Percentiles rank a stretch among this genome's conserved stretches.
phyloP scores from a whole-genome alignment of 352 stramenopile genomes.

The Phytophthora multivora region DNA sequence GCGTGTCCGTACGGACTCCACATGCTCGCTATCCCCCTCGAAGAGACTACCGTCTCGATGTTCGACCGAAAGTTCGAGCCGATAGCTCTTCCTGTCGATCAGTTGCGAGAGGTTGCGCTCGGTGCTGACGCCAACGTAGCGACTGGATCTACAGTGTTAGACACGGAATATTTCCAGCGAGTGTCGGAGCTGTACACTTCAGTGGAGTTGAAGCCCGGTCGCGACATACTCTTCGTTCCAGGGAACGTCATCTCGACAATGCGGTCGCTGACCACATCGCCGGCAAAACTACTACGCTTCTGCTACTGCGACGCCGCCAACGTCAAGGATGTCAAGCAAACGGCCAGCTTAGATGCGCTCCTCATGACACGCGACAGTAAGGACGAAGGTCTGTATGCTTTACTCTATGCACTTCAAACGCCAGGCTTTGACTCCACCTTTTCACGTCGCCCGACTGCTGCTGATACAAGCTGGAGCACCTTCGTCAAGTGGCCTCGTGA shows the following conservation, averaged over 20 bases:
- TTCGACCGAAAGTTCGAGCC: slow-evolving; percentile 42
- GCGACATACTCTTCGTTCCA: slow-evolving; percentile 60
- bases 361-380: slow-evolving; percentile 30
- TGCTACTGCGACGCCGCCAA: slow-evolving; percentile 83
- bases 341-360: slow-evolving; percentile 50
- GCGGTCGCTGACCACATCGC: slow-evolving; percentile 3
- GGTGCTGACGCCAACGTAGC: slow-evolving; percentile 24
- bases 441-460: slow-evolving; percentile 38
- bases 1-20: slow-evolving; percentile 71
- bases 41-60: slow-evolving; percentile 19
- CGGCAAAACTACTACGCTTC: slow-evolving; percentile 52
- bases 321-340: slow-evolving; percentile 67
- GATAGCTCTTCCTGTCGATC: slow-evolving; percentile 7
- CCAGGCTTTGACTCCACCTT: slow-evolving; percentile 67
- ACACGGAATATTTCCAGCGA: slow-evolving; percentile 22
- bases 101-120: slow-evolving; percentile 33
- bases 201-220: slow-evolving; percentile 21
- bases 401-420: slow-evolving; percentile 56
- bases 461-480: slow-evolving; percentile 47
- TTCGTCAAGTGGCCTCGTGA: slow-evolving; percentile 76
- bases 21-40: slow-evolving; percentile 46
- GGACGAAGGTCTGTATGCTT: slow-evolving; percentile 22
- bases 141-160: slow-evolving; percentile 20
- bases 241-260: slow-evolving; percentile 39
- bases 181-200: slow-evolving; percentile 20